These are phyloP conservation scores for Haberlea rhodopensis DNA, from an alignment of 257 asterid species.

Conservation along the genomic window DNA sequence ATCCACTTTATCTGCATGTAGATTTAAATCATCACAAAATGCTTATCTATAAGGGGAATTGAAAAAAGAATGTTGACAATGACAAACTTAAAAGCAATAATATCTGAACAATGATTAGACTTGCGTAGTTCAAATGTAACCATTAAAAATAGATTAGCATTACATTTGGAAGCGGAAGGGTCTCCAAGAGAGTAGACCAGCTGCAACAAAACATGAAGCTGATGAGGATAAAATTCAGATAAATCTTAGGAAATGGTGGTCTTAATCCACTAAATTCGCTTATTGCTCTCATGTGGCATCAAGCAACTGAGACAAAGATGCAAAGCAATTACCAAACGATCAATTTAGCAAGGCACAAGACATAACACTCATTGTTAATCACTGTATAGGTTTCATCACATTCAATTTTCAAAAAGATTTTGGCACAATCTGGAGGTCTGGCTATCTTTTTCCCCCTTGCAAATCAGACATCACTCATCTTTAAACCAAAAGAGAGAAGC, in stretches of 20 bases:
- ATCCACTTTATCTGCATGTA: conserved; percentile 84
- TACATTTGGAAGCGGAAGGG: conserved; percentile 92
- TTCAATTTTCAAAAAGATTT: conserved; percentile 1
- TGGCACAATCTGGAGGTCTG: neutral
- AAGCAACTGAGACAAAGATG: conserved; percentile 5
- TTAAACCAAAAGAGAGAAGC: neutral
- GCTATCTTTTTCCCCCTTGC: neutral
- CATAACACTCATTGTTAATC: neutral
- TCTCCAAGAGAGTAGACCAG: conserved; percentile 82
- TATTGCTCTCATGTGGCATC: too few species aligned
- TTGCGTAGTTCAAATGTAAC: conserved; percentile 4
- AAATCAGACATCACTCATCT: neutral
- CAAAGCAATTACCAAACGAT: conserved; percentile 1
- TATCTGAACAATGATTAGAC: conserved; percentile 2
- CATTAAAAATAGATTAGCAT: conserved; percentile 32
- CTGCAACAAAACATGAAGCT: conserved; percentile 48
- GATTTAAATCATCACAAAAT: conserved; percentile 7
- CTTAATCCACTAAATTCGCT: conserved; percentile 16
- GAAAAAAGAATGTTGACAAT: neutral
- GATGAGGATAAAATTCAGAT: conserved; percentile 27
- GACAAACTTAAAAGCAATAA: conserved; percentile 11
- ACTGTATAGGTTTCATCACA: conserved; percentile 9
- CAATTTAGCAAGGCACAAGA: conserved; percentile 14
- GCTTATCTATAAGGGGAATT: neutral
- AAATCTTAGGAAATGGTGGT: conserved; percentile 3